Evolutionary conservation across 1,284 basidiomycete genomes (phyloP).

Genomic region (Leccinum angustisporum): DNA sequence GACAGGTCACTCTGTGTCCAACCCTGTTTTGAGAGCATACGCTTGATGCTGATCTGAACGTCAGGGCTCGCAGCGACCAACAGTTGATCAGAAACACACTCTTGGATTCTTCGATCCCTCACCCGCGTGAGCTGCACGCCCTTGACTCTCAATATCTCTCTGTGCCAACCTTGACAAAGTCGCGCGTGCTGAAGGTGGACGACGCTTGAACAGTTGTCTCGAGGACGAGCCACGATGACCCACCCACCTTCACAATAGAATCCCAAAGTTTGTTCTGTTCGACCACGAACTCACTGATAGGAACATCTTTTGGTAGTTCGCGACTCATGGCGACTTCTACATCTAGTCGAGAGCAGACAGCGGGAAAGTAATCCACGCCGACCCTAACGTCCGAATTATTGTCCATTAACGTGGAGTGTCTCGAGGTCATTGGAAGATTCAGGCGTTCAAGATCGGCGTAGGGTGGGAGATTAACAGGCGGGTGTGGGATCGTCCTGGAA

Average conservation of each 20-base stretch:
- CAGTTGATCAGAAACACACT: conserved; percentile 5
- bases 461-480: no score
- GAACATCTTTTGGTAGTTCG: not conserved
- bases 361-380: rapidly evolving
- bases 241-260: conserved; percentile 3
- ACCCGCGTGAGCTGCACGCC: conserved; percentile 1
- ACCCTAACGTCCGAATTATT: not conserved
- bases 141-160: not conserved
- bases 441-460: not conserved
- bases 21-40: conserved; percentile 2
- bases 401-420: not conserved
- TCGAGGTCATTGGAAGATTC: not conserved
- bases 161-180: not conserved
- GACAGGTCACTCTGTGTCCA: not conserved
- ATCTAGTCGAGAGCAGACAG: not conserved
- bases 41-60: conserved; percentile 8
- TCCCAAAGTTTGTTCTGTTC: not conserved
- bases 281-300: not conserved
- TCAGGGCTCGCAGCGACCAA: conserved; percentile 1
- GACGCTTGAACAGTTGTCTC: not conserved
- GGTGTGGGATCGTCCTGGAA: conserved; percentile 6
- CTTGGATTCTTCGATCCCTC: conserved; percentile 7
- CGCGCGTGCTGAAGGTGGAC: conserved; percentile 3
- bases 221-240: not conserved
- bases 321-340: not conserved